Conservation (phyloP, 169 alveolate species). For the Cytauxzoon felis region DNA sequence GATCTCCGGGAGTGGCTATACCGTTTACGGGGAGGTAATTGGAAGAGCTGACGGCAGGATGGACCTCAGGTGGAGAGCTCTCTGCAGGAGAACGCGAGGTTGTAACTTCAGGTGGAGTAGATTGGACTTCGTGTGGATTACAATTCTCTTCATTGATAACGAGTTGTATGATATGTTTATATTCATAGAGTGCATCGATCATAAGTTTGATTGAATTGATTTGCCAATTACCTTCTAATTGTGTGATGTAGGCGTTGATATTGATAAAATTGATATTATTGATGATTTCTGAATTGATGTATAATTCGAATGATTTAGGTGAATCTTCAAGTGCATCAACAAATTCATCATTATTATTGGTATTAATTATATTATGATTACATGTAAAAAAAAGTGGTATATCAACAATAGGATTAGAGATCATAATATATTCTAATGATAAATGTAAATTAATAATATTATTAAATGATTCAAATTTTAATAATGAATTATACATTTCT, state of each 20-base stretch:
- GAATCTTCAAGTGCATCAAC: slow-evolving; percentile 60
- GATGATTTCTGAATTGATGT: not conserved
- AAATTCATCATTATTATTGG: slow-evolving; percentile 11
- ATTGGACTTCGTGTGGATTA: too few relatives aligned
- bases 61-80: too few relatives aligned
- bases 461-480: slow-evolving; percentile 13
- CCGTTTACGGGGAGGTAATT: too few relatives aligned
- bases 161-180: slow-evolving; percentile 21
- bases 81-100: too few relatives aligned
- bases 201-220: slow-evolving; percentile 35
- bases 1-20: too few relatives aligned
- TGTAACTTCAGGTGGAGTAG: too few relatives aligned
- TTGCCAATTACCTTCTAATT: slow-evolving; percentile 63
- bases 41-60: too few relatives aligned
- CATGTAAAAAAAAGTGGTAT: slow-evolving; percentile 53
- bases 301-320: slow-evolving; percentile 40
- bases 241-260: slow-evolving; percentile 29
- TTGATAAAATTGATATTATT: not conserved
- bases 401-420: slow-evolving; percentile 54
- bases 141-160: too few relatives aligned
- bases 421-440: slow-evolving; percentile 34
- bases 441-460: slow-evolving; percentile 1
- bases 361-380: not conserved
- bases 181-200: slow-evolving; percentile 52
- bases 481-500: slow-evolving; percentile 51